phyloP scores from a whole-genome alignment of 257 asterid species.

The Gentiana macrophylla region DNA sequence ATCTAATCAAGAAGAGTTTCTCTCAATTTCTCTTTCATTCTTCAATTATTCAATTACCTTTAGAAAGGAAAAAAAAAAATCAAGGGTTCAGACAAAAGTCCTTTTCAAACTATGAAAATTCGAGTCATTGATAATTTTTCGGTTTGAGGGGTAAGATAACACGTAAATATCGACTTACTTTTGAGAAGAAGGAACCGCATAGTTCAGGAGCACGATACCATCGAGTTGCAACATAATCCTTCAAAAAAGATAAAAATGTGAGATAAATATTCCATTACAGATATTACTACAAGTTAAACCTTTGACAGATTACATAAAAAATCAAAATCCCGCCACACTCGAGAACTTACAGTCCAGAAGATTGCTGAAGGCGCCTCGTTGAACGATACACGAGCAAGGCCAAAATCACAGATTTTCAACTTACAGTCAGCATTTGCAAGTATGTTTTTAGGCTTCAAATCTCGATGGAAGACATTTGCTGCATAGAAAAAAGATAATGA shows the following conservation, averaged over 20 bases:
- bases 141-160: background rate
- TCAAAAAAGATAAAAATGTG: conserved; percentile 16
- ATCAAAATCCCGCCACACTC: conserved; percentile 2
- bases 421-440: conserved; percentile 22
- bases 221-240: conserved; percentile 98
- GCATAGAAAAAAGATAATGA: conserved; percentile 9
- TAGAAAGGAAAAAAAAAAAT: too few species aligned
- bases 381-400: conserved; percentile 53
- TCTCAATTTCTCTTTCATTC: too few species aligned
- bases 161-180: conserved; percentile 43
- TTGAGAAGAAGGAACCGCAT: conserved; percentile 94
- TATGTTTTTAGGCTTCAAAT: conserved; percentile 20
- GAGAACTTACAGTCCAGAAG: conserved; percentile 74
- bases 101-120: too few species aligned
- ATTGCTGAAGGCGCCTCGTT: conserved; percentile 96
- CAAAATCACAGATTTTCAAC: conserved; percentile 19
- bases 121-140: too few species aligned
- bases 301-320: background rate
- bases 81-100: too few species aligned
- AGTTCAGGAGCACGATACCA: conserved; percentile 99
- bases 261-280: background rate
- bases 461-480: conserved; percentile 19
- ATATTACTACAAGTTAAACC: background rate
- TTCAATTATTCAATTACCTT: too few species aligned
- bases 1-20: too few species aligned